These are phyloP conservation scores for Ogataea methanolica DNA, from an alignment of 805 yeast species.

Conservation along the genomic window DNA sequence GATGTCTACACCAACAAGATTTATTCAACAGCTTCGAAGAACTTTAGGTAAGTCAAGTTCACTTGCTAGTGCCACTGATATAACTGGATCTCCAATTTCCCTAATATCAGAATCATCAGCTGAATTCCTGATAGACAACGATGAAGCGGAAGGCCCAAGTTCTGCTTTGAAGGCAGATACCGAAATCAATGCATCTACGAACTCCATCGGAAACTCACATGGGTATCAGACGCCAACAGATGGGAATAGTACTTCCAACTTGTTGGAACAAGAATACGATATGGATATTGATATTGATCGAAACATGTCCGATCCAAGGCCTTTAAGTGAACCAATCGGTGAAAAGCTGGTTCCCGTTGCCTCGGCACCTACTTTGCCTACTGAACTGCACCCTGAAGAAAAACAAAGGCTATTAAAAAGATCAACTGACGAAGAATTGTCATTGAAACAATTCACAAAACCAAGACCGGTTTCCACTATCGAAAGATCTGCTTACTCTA, in stretches of 20 bases:
- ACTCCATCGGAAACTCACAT: neutral
- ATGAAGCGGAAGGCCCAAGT: neutral
- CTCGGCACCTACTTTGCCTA: conserved; percentile 30
- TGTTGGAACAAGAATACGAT: neutral
- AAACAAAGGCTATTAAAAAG: neutral
- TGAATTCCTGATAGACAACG: neutral
- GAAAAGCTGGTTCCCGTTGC: conserved; percentile 31
- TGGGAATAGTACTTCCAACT: conserved; percentile 1
- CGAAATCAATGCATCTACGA: neutral
- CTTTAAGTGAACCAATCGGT: conserved; percentile 4
- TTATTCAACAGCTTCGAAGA: conserved; percentile 47
- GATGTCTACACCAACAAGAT: conserved; percentile 51
- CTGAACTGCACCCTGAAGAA: conserved; percentile 4
- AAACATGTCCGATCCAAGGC: neutral
- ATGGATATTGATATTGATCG: neutral
- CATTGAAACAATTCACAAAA: conserved; percentile 4
- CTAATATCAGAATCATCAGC: conserved; percentile 15
- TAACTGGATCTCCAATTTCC: conserved; percentile 13
- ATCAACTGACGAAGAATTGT: neutral
- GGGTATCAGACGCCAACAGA: neutral
- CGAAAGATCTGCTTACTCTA: conserved; percentile 28
- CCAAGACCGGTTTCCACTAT: conserved; percentile 35
- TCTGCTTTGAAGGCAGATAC: neutral
- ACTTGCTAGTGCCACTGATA: neutral
- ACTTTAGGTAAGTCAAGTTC: conserved; percentile 29